Base-by-base conservation (phyloP, 2,329 filamentous ascomycete genomes). In the Camillea tinctor region DNA sequence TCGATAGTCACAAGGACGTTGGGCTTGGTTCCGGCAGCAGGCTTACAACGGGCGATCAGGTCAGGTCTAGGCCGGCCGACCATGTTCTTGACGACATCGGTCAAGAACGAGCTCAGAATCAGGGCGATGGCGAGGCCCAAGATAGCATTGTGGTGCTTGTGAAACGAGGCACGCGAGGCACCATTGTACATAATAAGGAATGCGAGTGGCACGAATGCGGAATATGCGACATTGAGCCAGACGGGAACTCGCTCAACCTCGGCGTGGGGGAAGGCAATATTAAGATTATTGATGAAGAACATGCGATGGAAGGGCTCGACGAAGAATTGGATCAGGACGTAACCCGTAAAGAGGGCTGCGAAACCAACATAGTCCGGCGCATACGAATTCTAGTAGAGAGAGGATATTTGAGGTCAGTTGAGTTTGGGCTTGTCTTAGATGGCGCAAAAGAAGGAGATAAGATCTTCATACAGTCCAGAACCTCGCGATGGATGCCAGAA, bases 271-370 rank as follows among this genome's bases (percentile, higher is more conserved):
- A 90, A 97, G 65, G 92, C 88, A 61, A 98, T 92, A 54, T 87
- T 81, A 22, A 91, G 83, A 73, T 98, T 92, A 73, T 93, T 90
- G 63, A 98, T 84, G 65, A 87, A 90, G 78, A 99, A 98, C 86
- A 97, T 90, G 77, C 92, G 92, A 74, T 98, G 93, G 74, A 98
- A 98, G 0, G 95, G 95, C 62, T 89, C 88, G 68, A 91, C 83
- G 66, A 90, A 81, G 68, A 90, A 79, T 75, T 87, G 81, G 50
- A 92, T 81, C 84, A 88, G 69, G 19, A 90, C 75, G 75, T 91
- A 95, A 55, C 82, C 85, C 4, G 81, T 78, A 7, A 92, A 71
- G n/a, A 98, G 80, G 48, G 91, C 74, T 1, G 81, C 78, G 64
- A 98, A 85, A 40, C 92, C 92, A 26, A 96, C 76, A 76, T 96